Conservation (phyloP, 2,329 filamentous ascomycete genomes). For the Colletotrichum salicis region DNA sequence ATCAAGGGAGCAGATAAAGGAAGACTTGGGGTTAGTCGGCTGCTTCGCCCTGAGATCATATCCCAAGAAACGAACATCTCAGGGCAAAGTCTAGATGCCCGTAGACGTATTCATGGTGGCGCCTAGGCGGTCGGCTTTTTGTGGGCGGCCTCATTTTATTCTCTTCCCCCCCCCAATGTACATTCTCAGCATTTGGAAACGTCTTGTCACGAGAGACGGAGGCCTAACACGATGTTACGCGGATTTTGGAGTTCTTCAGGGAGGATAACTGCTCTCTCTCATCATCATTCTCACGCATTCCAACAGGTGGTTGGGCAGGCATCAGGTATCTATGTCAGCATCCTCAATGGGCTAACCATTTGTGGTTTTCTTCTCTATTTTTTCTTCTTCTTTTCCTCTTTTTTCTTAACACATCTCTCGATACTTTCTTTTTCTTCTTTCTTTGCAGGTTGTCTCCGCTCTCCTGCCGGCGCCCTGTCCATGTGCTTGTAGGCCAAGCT, state of each 20-base stretch:
- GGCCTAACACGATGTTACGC: conserved; percentile 29
- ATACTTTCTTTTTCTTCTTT: conserved; percentile 18
- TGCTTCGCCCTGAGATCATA: conserved; percentile 3
- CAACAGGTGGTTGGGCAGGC: conserved; percentile 29
- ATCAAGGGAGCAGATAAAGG: conserved; percentile 31
- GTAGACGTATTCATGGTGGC: conserved; percentile 7
- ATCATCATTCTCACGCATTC: conserved; percentile 21
- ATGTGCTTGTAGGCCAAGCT: neutral
- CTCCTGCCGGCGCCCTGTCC: neutral
- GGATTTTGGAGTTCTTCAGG: conserved; percentile 25
- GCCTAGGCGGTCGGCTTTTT: conserved; percentile 13
- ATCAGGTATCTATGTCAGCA: conserved; percentile 33
- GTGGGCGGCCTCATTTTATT: conserved; percentile 9
- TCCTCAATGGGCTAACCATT: conserved; percentile 26
- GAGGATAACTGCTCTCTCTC: conserved; percentile 33
- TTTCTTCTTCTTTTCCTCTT: conserved; percentile 25
- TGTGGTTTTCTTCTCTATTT: conserved; percentile 31
- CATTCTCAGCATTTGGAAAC: conserved; percentile 25
- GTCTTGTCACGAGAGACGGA: conserved; percentile 11
- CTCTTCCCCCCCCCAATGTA: conserved; percentile 6
- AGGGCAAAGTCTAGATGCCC: conserved; percentile 9
- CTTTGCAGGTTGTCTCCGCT: neutral
- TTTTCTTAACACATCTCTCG: conserved; percentile 9
- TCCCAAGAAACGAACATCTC: neutral
- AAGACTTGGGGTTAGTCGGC: neutral